Evolutionary conservation across 495 filamentous ascomycete genomes (phyloP).

Genomic region (Aspergillus asperescens): DNA sequence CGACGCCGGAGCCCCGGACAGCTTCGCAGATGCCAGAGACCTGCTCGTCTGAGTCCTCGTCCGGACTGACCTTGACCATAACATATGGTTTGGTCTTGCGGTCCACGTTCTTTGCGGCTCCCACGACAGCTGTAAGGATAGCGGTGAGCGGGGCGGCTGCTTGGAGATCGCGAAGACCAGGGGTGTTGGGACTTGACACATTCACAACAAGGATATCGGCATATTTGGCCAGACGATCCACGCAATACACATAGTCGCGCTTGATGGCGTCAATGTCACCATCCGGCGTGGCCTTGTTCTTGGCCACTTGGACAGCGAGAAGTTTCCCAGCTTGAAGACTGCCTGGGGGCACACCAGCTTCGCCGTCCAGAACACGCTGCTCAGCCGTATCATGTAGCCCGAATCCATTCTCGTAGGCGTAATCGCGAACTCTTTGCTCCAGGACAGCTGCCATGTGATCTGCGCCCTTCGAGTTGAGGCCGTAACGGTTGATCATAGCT

Average conservation of each 20-base stretch:
- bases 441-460: constrained; percentile 77
- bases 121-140: constrained; percentile 76
- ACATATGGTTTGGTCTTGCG: constrained; percentile 72
- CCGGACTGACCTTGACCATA: constrained; percentile 96
- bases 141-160: constrained; percentile 70
- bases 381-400: constrained; percentile 60
- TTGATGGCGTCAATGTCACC: constrained; percentile 77
- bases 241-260: constrained; percentile 80
- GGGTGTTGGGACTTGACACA: constrained; percentile 93
- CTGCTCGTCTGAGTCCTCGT: constrained; percentile 79
- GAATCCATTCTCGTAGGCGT: constrained; percentile 63
- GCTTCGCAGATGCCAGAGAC: constrained; percentile 84
- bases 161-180: constrained; percentile 80
- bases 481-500: constrained; percentile 91
- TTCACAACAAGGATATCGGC: constrained; percentile 95
- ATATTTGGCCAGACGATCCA: constrained; percentile 72
- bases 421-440: constrained; percentile 69
- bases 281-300: constrained; percentile 87
- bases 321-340: constrained; percentile 68
- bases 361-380: constrained; percentile 65
- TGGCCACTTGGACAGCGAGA: constrained; percentile 91
- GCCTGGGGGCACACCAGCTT: constrained; percentile 61
- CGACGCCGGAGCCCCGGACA: constrained; percentile 75
- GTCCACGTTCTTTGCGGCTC: constrained; percentile 60
- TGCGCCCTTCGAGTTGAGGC: constrained; percentile 84